phyloP scores from a whole-genome alignment of 108 stramenopile genomes.

The Skeletonema marinoi region DNA sequence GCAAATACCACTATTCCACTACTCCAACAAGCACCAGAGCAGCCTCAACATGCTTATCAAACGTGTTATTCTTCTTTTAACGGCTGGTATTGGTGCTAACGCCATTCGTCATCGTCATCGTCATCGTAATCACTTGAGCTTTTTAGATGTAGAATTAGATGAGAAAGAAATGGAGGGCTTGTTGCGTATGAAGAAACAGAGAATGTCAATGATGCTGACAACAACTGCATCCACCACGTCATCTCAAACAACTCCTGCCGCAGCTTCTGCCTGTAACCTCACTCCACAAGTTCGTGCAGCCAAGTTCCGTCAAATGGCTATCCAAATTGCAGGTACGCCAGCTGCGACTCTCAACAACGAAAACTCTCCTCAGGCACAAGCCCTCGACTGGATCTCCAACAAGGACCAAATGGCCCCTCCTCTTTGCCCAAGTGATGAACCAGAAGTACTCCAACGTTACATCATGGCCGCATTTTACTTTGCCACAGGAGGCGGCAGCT shows the following conservation, averaged over 20 bases:
- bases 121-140: neutral
- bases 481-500: slow-evolving; percentile 32
- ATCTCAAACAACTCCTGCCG: slow-evolving; percentile 1
- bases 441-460: slow-evolving; percentile 21
- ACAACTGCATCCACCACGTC: neutral
- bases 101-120: neutral
- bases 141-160: neutral
- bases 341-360: neutral
- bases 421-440: neutral
- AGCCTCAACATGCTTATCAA: neutral
- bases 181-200: neutral
- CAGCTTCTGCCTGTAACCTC: slow-evolving; percentile 24
- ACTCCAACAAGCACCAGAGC: neutral
- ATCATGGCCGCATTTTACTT: slow-evolving; percentile 31
- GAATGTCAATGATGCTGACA: neutral
- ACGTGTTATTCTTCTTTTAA: neutral
- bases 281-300: slow-evolving; percentile 17
- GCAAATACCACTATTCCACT: no score
- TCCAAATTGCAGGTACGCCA: neutral
- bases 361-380: slow-evolving; percentile 52
- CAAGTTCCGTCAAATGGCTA: slow-evolving; percentile 9
- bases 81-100: neutral
- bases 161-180: neutral
- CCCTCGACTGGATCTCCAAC: slow-evolving; percentile 63
- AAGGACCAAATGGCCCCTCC: slow-evolving; percentile 55